phyloP scores from a whole-genome alignment of 306 rosid species.

The Gillenia trifoliata region DNA sequence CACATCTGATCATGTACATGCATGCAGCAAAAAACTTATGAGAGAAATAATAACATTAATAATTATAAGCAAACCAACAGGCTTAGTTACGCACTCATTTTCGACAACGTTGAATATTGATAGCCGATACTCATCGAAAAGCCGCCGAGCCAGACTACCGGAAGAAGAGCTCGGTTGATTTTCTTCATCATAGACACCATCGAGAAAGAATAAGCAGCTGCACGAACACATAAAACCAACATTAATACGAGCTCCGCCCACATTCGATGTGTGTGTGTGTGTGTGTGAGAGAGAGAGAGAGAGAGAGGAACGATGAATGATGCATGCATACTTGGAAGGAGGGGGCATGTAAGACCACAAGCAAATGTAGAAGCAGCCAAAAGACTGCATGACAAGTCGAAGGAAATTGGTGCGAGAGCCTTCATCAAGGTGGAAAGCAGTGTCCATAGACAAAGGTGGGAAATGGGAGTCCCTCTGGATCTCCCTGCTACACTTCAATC shows the following conservation, averaged over 20 bases:
- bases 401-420: slow-evolving; percentile 41
- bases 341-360: slow-evolving; percentile 53
- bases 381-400: slow-evolving; percentile 36
- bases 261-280: background rate
- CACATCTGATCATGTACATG: slow-evolving; percentile 26
- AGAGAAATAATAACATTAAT: background rate
- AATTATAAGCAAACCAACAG: background rate
- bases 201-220: slow-evolving; percentile 54
- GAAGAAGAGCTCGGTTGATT: slow-evolving; percentile 55
- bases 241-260: background rate
- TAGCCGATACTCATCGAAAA: slow-evolving; percentile 42
- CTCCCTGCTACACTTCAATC: background rate
- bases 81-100: slow-evolving; percentile 38
- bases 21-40: background rate
- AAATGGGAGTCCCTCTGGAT: background rate
- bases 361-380: slow-evolving; percentile 69
- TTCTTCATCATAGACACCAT: slow-evolving; percentile 59
- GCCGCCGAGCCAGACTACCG: slow-evolving; percentile 40
- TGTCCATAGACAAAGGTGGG: slow-evolving; percentile 39
- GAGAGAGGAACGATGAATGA: background rate
- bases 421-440: slow-evolving; percentile 43
- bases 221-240: background rate
- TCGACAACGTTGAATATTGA: slow-evolving; percentile 38
- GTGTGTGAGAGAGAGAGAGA: background rate
- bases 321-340: slow-evolving; percentile 43